These are phyloP conservation scores for Colletotrichum nymphaeae DNA, from an alignment of 2,329 filamentous ascomycete species.

Conservation along the genomic window DNA sequence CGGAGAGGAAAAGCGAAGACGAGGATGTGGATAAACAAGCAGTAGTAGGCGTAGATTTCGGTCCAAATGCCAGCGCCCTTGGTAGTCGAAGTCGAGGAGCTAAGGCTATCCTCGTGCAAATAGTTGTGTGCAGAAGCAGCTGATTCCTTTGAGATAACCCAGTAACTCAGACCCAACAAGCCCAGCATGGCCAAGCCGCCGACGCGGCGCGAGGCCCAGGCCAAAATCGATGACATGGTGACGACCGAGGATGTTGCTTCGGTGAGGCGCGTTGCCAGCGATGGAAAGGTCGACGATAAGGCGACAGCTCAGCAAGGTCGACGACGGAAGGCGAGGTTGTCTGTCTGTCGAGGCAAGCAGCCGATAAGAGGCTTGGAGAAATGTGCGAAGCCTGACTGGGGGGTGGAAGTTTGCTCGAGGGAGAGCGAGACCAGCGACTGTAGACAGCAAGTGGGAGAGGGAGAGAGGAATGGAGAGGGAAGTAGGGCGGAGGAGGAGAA, in stretches of 20 bases:
- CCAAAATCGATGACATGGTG: constrained; percentile 62
- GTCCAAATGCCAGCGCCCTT: constrained; percentile 62
- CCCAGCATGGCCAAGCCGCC: constrained; percentile 67
- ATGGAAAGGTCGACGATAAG: constrained; percentile 8
- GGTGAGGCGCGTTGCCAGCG: constrained; percentile 19
- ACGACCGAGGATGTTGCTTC: constrained; percentile 26
- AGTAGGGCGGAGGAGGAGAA: constrained; percentile 16
- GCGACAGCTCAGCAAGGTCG: constrained; percentile 7
- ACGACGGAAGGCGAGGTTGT: constrained; percentile 28
- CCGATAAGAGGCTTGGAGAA: constrained; percentile 16
- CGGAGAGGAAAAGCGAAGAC: constrained; percentile 73
- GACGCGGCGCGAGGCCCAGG: constrained; percentile 64
- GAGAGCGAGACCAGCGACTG: constrained; percentile 29
- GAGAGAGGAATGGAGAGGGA: constrained; percentile 29
- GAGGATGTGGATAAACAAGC: constrained; percentile 71
- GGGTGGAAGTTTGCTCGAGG: constrained; percentile 12
- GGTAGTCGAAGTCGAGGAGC: constrained; percentile 43
- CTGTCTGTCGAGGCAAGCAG: constrained; percentile 20
- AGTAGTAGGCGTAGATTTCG: constrained; percentile 71
- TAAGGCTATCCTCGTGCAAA: constrained; percentile 53
- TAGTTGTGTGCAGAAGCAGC: constrained; percentile 55
- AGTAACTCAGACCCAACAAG: constrained; percentile 62
- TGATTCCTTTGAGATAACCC: constrained; percentile 64
- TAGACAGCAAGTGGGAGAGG: constrained; percentile 24
- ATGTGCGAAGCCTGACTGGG: constrained; percentile 15